These are phyloP conservation scores for Logfia minima DNA, from an alignment of 129 eudicot genomes.

Conservation along the genomic window DNA sequence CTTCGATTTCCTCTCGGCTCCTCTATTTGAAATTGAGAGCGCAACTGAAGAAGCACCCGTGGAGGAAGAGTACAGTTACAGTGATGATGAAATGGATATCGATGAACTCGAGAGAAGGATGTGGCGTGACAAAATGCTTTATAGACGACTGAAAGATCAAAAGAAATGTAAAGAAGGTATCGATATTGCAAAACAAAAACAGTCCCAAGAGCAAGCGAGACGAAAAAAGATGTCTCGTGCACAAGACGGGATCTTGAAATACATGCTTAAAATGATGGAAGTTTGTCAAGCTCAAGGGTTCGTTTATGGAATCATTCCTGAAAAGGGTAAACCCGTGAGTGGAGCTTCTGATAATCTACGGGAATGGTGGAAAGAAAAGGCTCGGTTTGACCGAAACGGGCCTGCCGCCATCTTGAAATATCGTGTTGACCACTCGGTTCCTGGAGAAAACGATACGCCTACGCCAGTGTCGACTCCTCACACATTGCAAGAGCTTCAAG, in stretches of 20 bases:
- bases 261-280: conserved; percentile 45
- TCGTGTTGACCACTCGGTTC: conserved; percentile 39
- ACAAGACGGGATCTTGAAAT: conserved; percentile 36
- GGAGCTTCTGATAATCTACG: conserved; percentile 81
- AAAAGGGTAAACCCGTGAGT: conserved; percentile 74
- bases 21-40: conserved; percentile 16
- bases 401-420: conserved; percentile 66
- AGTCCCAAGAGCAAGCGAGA: conserved; percentile 36
- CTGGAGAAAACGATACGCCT: conserved; percentile 40
- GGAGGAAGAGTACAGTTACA: conserved; percentile 26
- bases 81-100: conserved; percentile 60
- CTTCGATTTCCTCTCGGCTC: conserved; percentile 29
- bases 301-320: conserved; percentile 72
- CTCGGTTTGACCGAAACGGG: conserved; percentile 69
- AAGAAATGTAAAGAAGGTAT: conserved; percentile 36
- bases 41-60: conserved; percentile 2
- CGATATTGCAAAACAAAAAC: conserved; percentile 32
- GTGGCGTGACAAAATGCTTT: conserved; percentile 73
- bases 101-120: conserved; percentile 77
- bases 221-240: conserved; percentile 40
- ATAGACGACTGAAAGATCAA: conserved; percentile 59
- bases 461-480: conserved; percentile 45
- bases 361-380: conserved; percentile 83
- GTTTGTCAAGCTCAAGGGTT: conserved; percentile 50
- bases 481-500: conserved; percentile 71